These are phyloP conservation scores for Chlorella ohadii DNA, from an alignment of 139 green algal species.

Conservation along the genomic window DNA sequence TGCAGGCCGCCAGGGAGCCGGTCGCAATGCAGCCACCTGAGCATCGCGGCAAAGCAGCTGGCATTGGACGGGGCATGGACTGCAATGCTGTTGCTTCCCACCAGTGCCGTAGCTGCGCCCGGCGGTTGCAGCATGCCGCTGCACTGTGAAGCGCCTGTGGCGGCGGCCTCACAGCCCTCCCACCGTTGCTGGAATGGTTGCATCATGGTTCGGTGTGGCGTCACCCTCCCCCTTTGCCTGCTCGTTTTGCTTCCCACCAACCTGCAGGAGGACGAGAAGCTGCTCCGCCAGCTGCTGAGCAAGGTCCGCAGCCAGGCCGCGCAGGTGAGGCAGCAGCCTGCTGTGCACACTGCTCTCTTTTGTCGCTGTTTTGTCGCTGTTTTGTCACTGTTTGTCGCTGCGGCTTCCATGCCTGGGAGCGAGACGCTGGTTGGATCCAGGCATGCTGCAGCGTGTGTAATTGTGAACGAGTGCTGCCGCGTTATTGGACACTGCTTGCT, in stretches of 20 bases:
- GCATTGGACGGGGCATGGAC: no score
- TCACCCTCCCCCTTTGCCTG: neutral
- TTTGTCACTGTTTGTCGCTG: neutral
- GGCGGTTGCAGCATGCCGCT: no score
- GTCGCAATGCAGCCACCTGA: neutral
- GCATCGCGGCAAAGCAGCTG: neutral
- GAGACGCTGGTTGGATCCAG: no score
- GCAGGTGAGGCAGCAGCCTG: neutral
- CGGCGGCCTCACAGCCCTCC: no score
- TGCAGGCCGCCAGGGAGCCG: no score
- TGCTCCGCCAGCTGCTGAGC: constrained; percentile 53
- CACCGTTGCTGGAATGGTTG: no score
- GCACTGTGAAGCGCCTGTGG: neutral
- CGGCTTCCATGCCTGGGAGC: neutral
- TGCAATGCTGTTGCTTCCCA: no score
- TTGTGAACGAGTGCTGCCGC: no score
- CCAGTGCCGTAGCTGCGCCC: no score
- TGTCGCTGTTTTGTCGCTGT: neutral
- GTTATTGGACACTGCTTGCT: no score
- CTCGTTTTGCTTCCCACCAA: neutral
- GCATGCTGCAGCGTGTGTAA: no score
- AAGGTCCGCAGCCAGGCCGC: constrained; percentile 46
- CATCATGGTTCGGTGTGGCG: neutral
- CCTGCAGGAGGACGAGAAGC: constrained; percentile 52
- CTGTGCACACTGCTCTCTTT: neutral